Base-by-base conservation (phyloP, 1,284 basidiomycete genomes). In the Cryptococcus sp. region DNA sequence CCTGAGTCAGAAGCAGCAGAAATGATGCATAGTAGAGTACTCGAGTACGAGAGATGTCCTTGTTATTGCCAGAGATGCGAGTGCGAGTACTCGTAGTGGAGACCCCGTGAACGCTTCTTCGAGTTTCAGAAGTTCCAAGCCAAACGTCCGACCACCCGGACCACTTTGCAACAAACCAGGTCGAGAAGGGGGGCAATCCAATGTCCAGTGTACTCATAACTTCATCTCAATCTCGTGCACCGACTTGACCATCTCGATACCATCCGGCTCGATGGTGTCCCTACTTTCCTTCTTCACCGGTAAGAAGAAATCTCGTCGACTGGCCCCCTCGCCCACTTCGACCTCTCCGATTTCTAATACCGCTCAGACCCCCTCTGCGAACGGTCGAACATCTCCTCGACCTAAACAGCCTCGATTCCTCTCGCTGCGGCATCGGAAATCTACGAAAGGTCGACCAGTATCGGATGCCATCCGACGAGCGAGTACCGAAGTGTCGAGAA, bases 241-340 rank as follows among this genome's bases (percentile, higher is more conserved):
- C 9, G 12, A 9, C 7, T 9, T 36, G 16, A 36, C 35, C 35
- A 36, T 6, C 9, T n/a, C 7, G 18, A 25, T 5, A 11, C 23
- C n/a, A 28, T 25, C 34, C 46, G 24, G n/a, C n/a, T n/a, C n/a
- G 42, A 67, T 67, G 65, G 63, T 65, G 38, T 67, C 65, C 14
- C 45, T 67, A 32, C 43, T 67, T 40, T 61, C 59, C 23, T 56
- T 65, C 54, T 65, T 67, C 55, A 49, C 50, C n/a, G 36, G 39
- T n/a, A 65, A 65, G 53, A 64, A 62, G 52, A 60, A 62, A 21
- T 25, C 46, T n/a, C 37, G 28, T n/a, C 25, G 46, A 24, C 36
- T 36, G 3, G 26, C 46, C 3, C 38, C 46, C 5, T 24, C 46
- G 23, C 39, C 46, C 4, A 21, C 41, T 21, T 22, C 11, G 39